Base-by-base conservation (phyloP, 164 flowering plant species). In the Cinnamomum chago region DNA sequence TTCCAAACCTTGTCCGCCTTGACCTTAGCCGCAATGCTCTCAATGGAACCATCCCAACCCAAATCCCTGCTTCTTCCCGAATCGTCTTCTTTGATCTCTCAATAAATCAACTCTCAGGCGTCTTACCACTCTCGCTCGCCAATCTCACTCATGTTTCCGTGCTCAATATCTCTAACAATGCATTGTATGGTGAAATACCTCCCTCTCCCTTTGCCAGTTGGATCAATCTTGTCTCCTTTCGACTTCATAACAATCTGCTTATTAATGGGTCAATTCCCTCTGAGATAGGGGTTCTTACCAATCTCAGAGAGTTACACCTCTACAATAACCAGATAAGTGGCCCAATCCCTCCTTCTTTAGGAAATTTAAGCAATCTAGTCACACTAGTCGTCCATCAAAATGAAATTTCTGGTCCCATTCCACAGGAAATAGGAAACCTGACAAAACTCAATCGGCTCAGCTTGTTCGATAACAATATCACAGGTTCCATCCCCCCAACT, bases 401-500 rank as follows among this genome's bases (percentile, higher is more conserved):
- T 33, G 40, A 33, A 33, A 5, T 33, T 33, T 33, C 40, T 33
- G 40, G 40, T 33, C 40, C 40, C 6, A 33, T 33, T 33, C 40
- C 60, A 6, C 60, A 13, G 3, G 90, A 88, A 62, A 80, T 90
- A 50, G 94, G 97, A 27, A 90, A 91, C 78, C 88, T 91, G 51
- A 10, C 65, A 5, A 2, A 4, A 20, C n/a, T 62, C 10, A 62
- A 25, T 25, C 27, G 1, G 27, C 1, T 25, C 27, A 25, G 1
- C 27, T 25, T 25, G 27, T 25, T 1, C 65, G 24, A 17, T 40
- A 76, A 80, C 55, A 70, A 40, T 13, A 33, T 76, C 62, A 24
- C 68, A 1, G 82, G 79, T 51, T 69, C 75, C 70, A 23, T 27
- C 3, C 28, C 28, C 2, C 3, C 28, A 2, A 27, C 28, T 27